Base-by-base conservation (phyloP, 2,329 filamentous ascomycete genomes). In the Nigrospora oryzae region DNA sequence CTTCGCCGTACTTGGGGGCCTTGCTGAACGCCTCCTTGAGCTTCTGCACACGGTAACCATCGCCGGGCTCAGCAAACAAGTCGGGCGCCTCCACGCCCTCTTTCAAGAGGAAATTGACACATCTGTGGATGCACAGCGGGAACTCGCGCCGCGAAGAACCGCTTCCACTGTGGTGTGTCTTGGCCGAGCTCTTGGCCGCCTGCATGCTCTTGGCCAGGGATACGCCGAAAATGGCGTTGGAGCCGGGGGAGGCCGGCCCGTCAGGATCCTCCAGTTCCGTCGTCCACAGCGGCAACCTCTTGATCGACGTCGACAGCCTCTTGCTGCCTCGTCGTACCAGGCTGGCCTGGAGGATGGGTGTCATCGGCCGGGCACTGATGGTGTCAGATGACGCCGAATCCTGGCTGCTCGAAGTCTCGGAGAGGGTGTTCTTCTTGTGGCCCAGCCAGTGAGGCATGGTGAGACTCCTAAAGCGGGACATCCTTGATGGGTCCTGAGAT, bases 121-220 rank as follows among this genome's bases (percentile, higher is more conserved):
- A 70, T 38, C 63, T 62, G 39, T 68, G 61, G 39, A 71, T 55
- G 50, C 64, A 67, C 14, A 70, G 53, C 5, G 68, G 68, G 46
- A 70, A 70, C 11, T 65, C 63, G 23, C 64, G 61, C 31, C 61
- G 57, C 14, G 64, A 63, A 4, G 61, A 61, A 2, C 54, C 57
- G 38, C 57, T 59, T 15, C 58, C 57, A 37, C 56, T 56, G 52
- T 70, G 67, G 43, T 63, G 62, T 1, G 65, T 66, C 46, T 63
- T 61, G 7, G 65, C 66, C 2, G 61, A 53, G 5, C 65, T 62
- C 36, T 63, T 61, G 19, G 67, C 66, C 10, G 68, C 52, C 32
- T 59, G 53, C 54, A 71, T 67, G 49, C 62, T 66, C 51, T 63
- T 63, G 45, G 60, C 54, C 6, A 70, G 55, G 1, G 65, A 58